Base-by-base conservation (phyloP, 331 rosid genomes). In the Pyrus hybrid region DNA sequence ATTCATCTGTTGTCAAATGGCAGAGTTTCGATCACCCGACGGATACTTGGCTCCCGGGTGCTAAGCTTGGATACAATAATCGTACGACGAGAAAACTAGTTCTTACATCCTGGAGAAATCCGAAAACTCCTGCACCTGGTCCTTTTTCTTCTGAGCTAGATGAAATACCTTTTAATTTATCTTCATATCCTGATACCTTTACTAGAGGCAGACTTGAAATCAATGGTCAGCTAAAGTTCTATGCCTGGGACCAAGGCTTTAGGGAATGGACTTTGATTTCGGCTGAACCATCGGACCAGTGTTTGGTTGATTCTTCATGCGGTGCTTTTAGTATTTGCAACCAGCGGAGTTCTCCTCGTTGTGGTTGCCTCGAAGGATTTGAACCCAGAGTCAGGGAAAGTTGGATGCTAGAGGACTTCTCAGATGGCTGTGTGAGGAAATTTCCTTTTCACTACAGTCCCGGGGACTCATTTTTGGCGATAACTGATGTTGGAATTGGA, bases 21-120 rank as follows among this genome's bases (percentile, higher is more conserved):
- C 79, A 81, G 77, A 84, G 87, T 72, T 80, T 84, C 1, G 72
- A 80, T 28, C 60, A 84, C 69, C 87, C 70, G 53, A 77, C 72
- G 0, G 28, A 85, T 77, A 78, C 85, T n/a, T 78, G 77, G 85
- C 66, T 81, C 4, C 85, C 81, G 0, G 83, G 81, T 54, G 73
- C 70, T 6, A 62, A 16, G 11, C 63, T 35, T 35, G 43, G 43
- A 35, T 35, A 35, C 43, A 35, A 35, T 35, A 35, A 35, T 33
- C 35, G 70, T 3, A 28, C 56, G 3, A 67, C 28, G 13, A 21
- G 68, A 4, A 47, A 4, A 13, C 61, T 1, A 6, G 33, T 12
- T 16, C 49, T 75, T 9, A 81, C 43, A 5, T 32, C 85, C 1
- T 78, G 77, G 85, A 72, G 53, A 56, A 75, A 30, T 51, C 2